Conservation (phyloP, 768 basidiomycete genomes). For the Lactifluus hygrophoroides region DNA sequence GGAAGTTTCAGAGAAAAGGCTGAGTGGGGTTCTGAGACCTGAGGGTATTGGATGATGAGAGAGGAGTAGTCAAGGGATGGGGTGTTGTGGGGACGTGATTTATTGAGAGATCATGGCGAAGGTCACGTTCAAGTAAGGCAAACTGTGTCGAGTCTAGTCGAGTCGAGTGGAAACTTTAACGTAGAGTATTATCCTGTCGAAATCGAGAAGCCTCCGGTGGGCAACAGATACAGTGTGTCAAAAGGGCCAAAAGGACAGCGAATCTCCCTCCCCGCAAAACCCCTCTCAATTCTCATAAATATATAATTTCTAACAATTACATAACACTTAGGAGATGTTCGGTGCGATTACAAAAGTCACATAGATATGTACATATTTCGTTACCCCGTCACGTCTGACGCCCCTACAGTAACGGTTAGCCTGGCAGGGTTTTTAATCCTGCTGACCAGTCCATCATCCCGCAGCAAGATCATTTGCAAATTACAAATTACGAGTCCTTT, state of each 20-base stretch:
- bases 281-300: neutral
- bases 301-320: neutral
- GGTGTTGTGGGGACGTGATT: conserved; percentile 21
- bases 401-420: neutral
- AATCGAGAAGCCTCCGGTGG: neutral
- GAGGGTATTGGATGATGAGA: conserved; percentile 15
- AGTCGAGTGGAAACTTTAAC: conserved; percentile 12
- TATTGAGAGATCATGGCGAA: conserved; percentile 33
- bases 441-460: neutral
- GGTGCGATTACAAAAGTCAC: too few relatives aligned
- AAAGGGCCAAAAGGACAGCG: neutral
- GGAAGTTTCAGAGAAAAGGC: conserved; percentile 18
- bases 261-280: too few relatives aligned
- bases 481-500: conserved; percentile 12
- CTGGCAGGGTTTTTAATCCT: neutral
- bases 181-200: neutral
- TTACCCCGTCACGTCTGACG: neutral
- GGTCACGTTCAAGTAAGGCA: conserved; percentile 24
- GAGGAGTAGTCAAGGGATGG: conserved; percentile 18
- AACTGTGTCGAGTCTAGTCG: conserved; percentile 4
- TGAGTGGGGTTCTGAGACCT: conserved; percentile 16
- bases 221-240: neutral
- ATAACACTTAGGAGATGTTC: neutral
- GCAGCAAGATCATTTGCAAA: conserved; percentile 6
- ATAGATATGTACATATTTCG: neutral